Evolutionary conservation across 441 rosid genomes (phyloP), one percentile per base, ranked within the genome.

Genomic region (Metrosideros polymorpha): DNA sequence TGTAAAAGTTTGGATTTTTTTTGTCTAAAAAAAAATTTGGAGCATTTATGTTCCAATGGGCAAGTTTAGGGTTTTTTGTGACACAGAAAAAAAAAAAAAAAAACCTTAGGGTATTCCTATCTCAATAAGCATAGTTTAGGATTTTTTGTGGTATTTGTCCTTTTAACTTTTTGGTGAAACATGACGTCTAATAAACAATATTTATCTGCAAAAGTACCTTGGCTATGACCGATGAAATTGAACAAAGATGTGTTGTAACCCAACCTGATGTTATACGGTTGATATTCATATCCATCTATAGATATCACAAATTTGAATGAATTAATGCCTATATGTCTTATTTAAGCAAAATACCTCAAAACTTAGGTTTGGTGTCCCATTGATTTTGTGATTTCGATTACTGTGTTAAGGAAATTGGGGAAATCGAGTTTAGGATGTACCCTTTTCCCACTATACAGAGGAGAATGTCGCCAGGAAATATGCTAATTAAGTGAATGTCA

Each of bases 281-380:
- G 13, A 17, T 15, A 15, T 30, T 22, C 9, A 15, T 61, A 3
- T 59, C 0, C 22, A 59, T 32, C 13, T 35, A 32, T 9, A 18
- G 27, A 18, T 9, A 63, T 63, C 4, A 9, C 13, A 18, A 32
- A 8, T 63, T 32, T 63, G 14, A 18, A 32, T 35, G 7, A 32
- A 39, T 32, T 32, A 19, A 32, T 18, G 14, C 24, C 1, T 1
- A 4, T 9, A 0, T 0, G 1, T 3, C 24, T 18, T 63, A 8
- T 63, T 22, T 35, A 1, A 32, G 25, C 12, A 18, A 35, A 1
- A 1, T 63, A 17, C 14, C 29, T 59, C 6, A 63, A 63, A 63
- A 35, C 43, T 32, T 32, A 9, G 12, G 2, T 32, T 63, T 63
- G 12, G 25, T 0, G 1, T 18, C 7, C 4, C 22, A 17, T 66